Evolutionary conservation across 139 green algal genomes (phyloP).

Genomic region (Picochlorum sp.): DNA sequence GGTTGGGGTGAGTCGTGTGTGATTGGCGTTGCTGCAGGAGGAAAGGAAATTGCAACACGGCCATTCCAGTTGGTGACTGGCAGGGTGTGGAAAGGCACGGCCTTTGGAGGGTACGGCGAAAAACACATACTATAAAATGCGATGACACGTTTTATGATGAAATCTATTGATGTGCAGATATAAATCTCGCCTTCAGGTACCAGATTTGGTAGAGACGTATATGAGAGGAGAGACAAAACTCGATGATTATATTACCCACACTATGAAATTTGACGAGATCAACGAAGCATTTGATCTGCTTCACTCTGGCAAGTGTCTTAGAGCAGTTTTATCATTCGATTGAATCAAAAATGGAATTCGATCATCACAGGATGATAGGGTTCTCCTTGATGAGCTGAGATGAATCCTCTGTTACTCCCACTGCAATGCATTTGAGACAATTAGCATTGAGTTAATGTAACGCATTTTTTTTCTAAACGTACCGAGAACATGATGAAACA

Average conservation of each 20-base stretch:
- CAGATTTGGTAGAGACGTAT: conserved; percentile 78
- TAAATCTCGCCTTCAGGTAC: conserved; percentile 55
- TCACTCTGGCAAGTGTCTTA: conserved; percentile 78
- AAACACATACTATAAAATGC: conserved; percentile 30
- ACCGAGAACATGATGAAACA: conserved; percentile 12
- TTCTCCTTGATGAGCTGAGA: neutral
- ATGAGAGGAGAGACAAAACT: conserved; percentile 74
- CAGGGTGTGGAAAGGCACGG: conserved; percentile 84
- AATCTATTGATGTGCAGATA: conserved; percentile 8
- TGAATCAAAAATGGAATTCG: conserved; percentile 1
- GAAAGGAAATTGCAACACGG: conserved; percentile 45
- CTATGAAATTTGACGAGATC: conserved; percentile 75
- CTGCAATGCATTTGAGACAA: neutral
- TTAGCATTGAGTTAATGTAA: neutral
- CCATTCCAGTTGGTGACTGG: conserved; percentile 96
- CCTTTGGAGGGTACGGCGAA: conserved; percentile 72
- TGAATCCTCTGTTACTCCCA: conserved; percentile 3
- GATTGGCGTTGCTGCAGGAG: conserved; percentile 44
- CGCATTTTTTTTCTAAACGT: neutral
- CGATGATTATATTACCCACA: conserved; percentile 91
- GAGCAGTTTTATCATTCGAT: conserved; percentile 60
- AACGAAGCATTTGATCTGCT: conserved; percentile 94
- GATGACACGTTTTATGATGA: neutral
- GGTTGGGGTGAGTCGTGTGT: conserved; percentile 76
- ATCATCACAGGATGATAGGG: conserved; percentile 6